phyloP scores from a whole-genome alignment of 2,329 filamentous ascomycete species.

The Sarocladium oryzae region DNA sequence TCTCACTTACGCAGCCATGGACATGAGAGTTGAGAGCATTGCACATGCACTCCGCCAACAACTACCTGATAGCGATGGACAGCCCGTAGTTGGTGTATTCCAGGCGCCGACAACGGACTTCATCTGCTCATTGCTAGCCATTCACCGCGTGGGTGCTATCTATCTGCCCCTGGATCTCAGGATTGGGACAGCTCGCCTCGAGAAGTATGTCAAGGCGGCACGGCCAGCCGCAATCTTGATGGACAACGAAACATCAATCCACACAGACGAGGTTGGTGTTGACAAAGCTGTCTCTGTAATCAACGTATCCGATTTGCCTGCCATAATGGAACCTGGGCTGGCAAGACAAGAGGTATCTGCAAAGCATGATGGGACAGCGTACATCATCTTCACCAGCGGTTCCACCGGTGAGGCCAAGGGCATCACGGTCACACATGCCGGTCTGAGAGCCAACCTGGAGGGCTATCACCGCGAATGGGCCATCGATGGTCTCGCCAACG shows the following conservation, averaged over 20 bases:
- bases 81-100: conserved; percentile 30
- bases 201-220: neutral
- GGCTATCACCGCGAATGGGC: conserved; percentile 8
- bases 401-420: conserved; percentile 33
- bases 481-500: neutral
- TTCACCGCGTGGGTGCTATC: conserved; percentile 27
- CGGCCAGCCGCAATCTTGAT: conserved; percentile 14
- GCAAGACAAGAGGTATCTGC: conserved; percentile 4
- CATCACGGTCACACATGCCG: conserved; percentile 23
- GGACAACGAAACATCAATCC: conserved; percentile 14
- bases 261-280: neutral
- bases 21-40: conserved; percentile 26
- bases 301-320: conserved; percentile 10
- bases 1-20: conserved; percentile 30
- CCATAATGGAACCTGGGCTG: conserved; percentile 9
- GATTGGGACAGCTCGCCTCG: conserved; percentile 23
- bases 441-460: conserved; percentile 21
- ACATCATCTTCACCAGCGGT: conserved; percentile 26
- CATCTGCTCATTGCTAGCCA: conserved; percentile 33
- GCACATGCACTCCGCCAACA: conserved; percentile 13
- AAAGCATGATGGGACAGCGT: conserved; percentile 11
- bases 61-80: neutral
- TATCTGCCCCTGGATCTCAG: conserved; percentile 34
- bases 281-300: neutral
- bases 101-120: conserved; percentile 28